phyloP scores from a whole-genome alignment of 305 asterid genomes.

The Caryopteris hybrid region DNA sequence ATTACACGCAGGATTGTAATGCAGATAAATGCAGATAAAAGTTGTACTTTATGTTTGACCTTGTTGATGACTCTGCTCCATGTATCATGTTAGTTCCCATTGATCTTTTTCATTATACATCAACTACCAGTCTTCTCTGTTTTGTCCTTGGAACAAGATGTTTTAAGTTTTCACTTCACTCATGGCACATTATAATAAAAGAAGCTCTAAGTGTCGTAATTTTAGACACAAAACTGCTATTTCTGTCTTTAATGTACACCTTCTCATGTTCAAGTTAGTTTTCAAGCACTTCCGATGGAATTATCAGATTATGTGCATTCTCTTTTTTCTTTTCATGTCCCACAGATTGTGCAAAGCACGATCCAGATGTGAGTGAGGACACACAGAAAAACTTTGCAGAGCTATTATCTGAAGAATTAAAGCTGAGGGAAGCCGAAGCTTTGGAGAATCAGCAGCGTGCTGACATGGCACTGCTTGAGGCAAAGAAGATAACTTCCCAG shows the following conservation, averaged over 20 bases:
- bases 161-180: neutral
- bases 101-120: neutral
- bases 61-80: neutral
- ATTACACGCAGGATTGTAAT: neutral
- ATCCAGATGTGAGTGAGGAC: slow-evolving; percentile 80
- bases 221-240: neutral
- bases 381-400: slow-evolving; percentile 86
- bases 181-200: neutral
- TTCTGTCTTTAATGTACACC: neutral
- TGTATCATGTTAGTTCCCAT: neutral
- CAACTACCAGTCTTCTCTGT: neutral
- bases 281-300: neutral
- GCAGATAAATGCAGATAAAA: too few relatives aligned
- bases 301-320: neutral
- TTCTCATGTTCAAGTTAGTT: neutral
- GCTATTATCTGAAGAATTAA: slow-evolving; percentile 79
- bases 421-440: slow-evolving; percentile 79
- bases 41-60: neutral
- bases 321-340: neutral
- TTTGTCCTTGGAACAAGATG: neutral
- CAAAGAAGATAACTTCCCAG: slow-evolving; percentile 88
- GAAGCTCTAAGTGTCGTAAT: neutral
- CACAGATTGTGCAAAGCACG: slow-evolving; percentile 86
- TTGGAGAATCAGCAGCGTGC: slow-evolving; percentile 79
- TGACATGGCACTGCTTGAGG: slow-evolving; percentile 85